Conservation (phyloP, 2,329 filamentous ascomycete species). For the Fusarium sp. region DNA sequence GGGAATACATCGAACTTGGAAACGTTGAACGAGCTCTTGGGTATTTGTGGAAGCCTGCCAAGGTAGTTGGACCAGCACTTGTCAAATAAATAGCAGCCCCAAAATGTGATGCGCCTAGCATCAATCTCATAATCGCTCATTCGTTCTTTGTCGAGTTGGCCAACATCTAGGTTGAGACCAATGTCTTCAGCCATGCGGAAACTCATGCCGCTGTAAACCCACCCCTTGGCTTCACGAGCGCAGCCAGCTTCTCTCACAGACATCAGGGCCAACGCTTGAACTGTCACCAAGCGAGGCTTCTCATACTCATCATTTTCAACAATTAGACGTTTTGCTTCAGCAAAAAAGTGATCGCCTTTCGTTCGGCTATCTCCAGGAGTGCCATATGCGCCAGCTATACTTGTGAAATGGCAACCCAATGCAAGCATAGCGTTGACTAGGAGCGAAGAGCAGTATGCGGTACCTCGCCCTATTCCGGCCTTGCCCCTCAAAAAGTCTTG, state of each 20-base stretch:
- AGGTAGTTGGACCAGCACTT: conserved; percentile 99
- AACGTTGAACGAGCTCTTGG: conserved; percentile 82
- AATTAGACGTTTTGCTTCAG: conserved; percentile 89
- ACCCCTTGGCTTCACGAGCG: conserved; percentile 92
- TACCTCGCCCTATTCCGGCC: conserved; percentile 66
- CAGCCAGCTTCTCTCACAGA: conserved; percentile 96
- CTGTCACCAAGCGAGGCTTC: conserved; percentile 86
- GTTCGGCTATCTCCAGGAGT: conserved; percentile 82
- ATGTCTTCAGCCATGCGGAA: conserved; percentile 98
- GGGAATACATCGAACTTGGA: conserved; percentile 93
- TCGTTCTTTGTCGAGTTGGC: conserved; percentile 70
- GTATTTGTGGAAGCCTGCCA: conserved; percentile 88
- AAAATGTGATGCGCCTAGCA: conserved; percentile 91
- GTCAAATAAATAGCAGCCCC: conserved; percentile 98
- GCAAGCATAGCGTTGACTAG: conserved; percentile 95
- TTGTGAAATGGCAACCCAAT: conserved; percentile 93
- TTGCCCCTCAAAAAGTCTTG: conserved; percentile 84
- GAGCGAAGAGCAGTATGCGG: conserved; percentile 86
- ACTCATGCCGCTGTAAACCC: conserved; percentile 98
- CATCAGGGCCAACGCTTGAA: conserved; percentile 95
- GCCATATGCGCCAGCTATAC: conserved; percentile 77
- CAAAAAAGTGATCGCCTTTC: conserved; percentile 96
- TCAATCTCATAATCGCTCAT: conserved; percentile 88
- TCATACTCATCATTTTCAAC: conserved; percentile 94
- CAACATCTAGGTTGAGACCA: conserved; percentile 87